Evolutionary conservation across 352 stramenopile species (phyloP), one percentile per base, ranked within the genome.

Genomic region (Aphanomyces invadans): DNA sequence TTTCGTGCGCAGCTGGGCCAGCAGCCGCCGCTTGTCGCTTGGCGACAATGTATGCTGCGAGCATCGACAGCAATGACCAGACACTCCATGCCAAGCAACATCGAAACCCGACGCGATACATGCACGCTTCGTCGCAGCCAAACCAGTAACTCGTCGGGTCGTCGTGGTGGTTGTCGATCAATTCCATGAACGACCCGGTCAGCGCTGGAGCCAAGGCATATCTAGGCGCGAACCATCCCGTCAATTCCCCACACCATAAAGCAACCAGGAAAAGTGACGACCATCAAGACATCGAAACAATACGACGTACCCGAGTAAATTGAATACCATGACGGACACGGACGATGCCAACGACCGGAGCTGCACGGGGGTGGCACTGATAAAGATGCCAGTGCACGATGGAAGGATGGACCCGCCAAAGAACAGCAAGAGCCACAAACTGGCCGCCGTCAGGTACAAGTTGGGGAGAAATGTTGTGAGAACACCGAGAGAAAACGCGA

Each of bases 361-460:
- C 65, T 87, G 79, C 23, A 81, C 72, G 2, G 84, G 81, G n/a
- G 89, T 81, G 17, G 86, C 81, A 31, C 81, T 90, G 64, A 93
- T 90, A 64, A 91, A 91, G 71, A 93, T 93, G 28, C 82, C 84
- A 21, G 84, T 91, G 61, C 82, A 93, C 51, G 84, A 83, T 29
- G 84, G 84, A 4, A 93, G 59, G 61, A 91, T 89, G 2, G 82
- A 86, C 9, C 84, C 84, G 12, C 84, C 82, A 48, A 93, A 93
- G 71, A 91, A 93, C 15, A 93, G 72, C 52, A 93, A 46, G 31
- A 90, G 69, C 84, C 84, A 93, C 19, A 93, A 75, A 59, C 87
- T 90, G 2, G 72, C 74, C 0, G 83, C 77, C 12, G 80, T 90
- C 62, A 88, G 75, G 69, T 86, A 90, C 32, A 91, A 79, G 63